Evolutionary conservation across 495 filamentous ascomycete species (phyloP), one percentile per base, ranked within the genome.

Genomic region (Podospora tetraspora): DNA sequence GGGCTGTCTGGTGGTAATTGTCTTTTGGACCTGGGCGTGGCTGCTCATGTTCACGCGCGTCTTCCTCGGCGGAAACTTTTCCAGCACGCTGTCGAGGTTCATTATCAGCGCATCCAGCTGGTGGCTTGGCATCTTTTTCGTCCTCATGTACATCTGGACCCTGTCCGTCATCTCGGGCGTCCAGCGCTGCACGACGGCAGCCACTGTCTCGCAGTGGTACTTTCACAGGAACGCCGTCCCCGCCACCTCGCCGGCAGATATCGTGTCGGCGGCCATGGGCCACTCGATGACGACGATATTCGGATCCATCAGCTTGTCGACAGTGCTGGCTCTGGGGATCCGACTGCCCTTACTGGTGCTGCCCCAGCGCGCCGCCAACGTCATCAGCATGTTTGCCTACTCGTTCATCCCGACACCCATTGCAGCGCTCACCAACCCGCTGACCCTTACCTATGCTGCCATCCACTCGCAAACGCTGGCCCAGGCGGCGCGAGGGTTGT

Each of bases 131-230:
- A 81, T 86, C 43, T 97, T 89, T 77, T 99, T 97, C 80, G 87
- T 97, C 57, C 79, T 98, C 57, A 90, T 97, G 80, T 99, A 97
- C 73, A 83, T 98, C 68, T 99, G 95, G 95, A 96, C 93, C 1
- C 82, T 97, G 22, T 90, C 90, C 22, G 86, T 98, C 64, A 85
- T 93, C 72, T 86, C 90, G 30, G 93, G 93, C 32, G 85, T 98
- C 23, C 94, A 98, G 74, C 90, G 95, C 66, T 86, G 92, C 57
- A 93, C 93, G 22, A 97, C 95, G 19, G 93, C 94, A 59, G 96
- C 96, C 61, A 96, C 94, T 12, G 95, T 98, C 43, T 94, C 90
- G 22, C 96, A 99, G 77, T 99, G 95, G 95, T 99, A 99, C 76
- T 99, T 98, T 78, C 94, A 98, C 79, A 91, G 95, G 63, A 89